Conservation (phyloP, 2,329 filamentous ascomycete genomes). For the Alternaria hordeiaustralica region DNA sequence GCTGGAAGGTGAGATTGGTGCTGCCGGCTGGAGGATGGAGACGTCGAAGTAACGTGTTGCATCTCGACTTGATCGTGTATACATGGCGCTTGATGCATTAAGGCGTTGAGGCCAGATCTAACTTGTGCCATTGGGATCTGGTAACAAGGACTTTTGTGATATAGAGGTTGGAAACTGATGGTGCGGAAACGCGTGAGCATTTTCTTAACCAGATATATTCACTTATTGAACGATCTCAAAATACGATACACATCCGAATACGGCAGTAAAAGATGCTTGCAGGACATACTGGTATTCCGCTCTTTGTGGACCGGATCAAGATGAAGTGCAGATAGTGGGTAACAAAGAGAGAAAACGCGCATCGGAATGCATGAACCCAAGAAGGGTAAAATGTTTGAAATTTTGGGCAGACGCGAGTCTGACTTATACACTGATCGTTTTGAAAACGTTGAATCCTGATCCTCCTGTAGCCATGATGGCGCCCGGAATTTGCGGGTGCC, state of each 20-base stretch:
- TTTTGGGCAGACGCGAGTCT: not conserved
- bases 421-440: conserved; percentile 49
- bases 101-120: not conserved
- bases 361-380: conserved; percentile 4
- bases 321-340: conserved; percentile 12
- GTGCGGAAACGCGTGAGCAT: not conserved
- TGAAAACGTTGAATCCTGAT: conserved; percentile 71
- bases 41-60: not conserved
- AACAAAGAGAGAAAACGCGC: conserved; percentile 9
- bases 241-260: not conserved
- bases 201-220: accelerated
- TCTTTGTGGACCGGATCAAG: conserved; percentile 19
- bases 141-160: no score
- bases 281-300: not conserved
- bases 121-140: not conserved
- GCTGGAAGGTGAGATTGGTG: not conserved
- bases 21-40: not conserved
- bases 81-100: no score
- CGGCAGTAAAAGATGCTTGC: not conserved
- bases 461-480: conserved; percentile 88
- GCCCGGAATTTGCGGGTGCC: conserved; percentile 95
- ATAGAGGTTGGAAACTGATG: no score
- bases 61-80: no score
- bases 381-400: not conserved
- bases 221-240: not conserved